Evolutionary conservation across 257 asterid species (phyloP), one percentile per base, ranked within the genome.

Genomic region (Salvia miltiorrhiza): DNA sequence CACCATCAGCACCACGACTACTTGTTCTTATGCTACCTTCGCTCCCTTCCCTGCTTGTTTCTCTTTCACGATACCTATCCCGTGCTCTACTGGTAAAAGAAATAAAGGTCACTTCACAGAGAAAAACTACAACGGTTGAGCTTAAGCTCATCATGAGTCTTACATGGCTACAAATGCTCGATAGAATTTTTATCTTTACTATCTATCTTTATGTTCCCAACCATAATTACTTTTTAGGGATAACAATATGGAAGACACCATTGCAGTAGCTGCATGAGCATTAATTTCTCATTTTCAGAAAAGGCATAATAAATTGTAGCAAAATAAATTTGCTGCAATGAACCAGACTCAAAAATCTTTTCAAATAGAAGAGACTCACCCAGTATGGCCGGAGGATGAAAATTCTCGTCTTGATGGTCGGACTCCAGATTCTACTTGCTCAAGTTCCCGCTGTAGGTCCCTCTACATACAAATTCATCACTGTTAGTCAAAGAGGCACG

Each of bases 381-480:
- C 85, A 81, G 78, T 90, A 65, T 90, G 88, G 63, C 82, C 78
- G 71, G 97, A 85, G 61, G 97, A 80, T 28, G 90, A 47, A 78
- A 84, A 87, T 59, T 93, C 97, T 70, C 98, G 81, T 79, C 94
- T 86, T 33, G 94, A 86, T 60, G 89, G 80, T 52, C 96, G 83
- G 14, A 81, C 69, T 57, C 96, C 99, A 81, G 96, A 84, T 80
- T 93, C 99, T 55, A 89, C 83, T 76, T 88, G 97, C 83, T 93
- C 99, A 20, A 93, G 92, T 83, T 93, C 99, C 76, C 95, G 79
- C 76, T 87, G 97, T 57, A 93, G 91, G 79, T 93, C 99, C 80
- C 96, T 87, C 99, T 93, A 49, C 83, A 83, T 63, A 69, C 57
- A 60, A 67, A 71, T 12, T 19, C 57, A 68, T 59, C 32, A 47